These are phyloP conservation scores for Bruguiera parviflora DNA, from an alignment of 345 rosid genomes.

Conservation along the genomic window DNA sequence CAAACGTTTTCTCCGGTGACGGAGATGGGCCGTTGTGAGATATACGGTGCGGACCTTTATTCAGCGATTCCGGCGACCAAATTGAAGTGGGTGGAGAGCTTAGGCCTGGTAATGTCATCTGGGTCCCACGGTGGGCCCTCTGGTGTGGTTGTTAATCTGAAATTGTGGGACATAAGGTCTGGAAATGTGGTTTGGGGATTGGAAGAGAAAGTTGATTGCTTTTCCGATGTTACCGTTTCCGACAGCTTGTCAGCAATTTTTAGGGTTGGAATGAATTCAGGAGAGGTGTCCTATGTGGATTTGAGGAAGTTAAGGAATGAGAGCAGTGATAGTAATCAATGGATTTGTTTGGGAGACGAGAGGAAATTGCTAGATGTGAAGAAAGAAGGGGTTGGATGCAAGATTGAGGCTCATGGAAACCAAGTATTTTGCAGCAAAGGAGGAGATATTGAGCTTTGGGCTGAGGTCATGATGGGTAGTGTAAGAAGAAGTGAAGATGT, in stretches of 20 bases:
- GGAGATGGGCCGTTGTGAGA: constrained; percentile 69
- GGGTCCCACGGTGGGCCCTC: constrained; percentile 90
- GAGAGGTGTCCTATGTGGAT: constrained; percentile 62
- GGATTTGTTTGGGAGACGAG: constrained; percentile 65
- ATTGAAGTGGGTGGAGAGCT: constrained; percentile 65
- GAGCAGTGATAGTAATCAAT: constrained; percentile 26
- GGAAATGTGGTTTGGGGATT: constrained; percentile 69
- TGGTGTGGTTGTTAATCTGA: constrained; percentile 63
- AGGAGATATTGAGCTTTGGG: constrained; percentile 70
- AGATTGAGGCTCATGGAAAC: constrained; percentile 70
- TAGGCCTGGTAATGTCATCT: constrained; percentile 64
- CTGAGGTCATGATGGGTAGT: constrained; percentile 61
- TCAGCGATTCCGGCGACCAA: constrained; percentile 81
- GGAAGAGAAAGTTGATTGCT: constrained; percentile 77
- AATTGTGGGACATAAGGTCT: constrained; percentile 80
- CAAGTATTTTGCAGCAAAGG: constrained; percentile 77
- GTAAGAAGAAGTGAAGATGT: constrained; percentile 33
- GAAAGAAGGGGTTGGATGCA: constrained; percentile 77
- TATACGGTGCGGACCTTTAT: constrained; percentile 70
- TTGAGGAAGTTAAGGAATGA: constrained; percentile 55
- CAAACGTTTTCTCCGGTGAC: constrained; percentile 51
- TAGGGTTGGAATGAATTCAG: constrained; percentile 74
- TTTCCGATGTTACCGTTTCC: constrained; percentile 72
- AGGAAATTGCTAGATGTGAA: constrained; percentile 53
- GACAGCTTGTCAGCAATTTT: constrained; percentile 61